phyloP scores from a whole-genome alignment of 1,284 basidiomycete species.

The Leccinum griseonigrum region DNA sequence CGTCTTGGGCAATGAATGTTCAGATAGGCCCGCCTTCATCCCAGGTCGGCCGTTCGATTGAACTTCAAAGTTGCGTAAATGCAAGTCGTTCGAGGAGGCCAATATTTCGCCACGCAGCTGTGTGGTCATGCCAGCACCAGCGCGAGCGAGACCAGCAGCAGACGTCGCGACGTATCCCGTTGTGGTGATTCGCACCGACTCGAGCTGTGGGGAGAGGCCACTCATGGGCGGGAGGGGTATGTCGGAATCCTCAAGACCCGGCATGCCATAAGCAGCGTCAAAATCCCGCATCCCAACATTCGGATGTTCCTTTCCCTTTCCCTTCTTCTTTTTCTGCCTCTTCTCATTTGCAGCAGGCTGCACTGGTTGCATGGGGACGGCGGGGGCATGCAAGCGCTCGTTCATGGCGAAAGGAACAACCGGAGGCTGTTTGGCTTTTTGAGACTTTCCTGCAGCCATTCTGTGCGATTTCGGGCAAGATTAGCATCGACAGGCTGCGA shows the following conservation, averaged over 20 bases:
- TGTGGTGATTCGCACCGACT: slow-evolving; percentile 48
- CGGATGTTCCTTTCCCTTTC: slow-evolving; percentile 37
- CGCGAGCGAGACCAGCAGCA: slow-evolving; percentile 32
- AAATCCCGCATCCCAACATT: slow-evolving; percentile 20
- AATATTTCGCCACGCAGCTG: slow-evolving; percentile 50
- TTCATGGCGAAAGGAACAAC: slow-evolving; percentile 7
- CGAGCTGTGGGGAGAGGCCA: slow-evolving; percentile 44
- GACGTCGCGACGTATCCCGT: slow-evolving; percentile 44
- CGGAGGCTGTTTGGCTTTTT: slow-evolving; percentile 25
- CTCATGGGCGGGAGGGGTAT: slow-evolving; percentile 25
- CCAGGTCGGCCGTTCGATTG: slow-evolving; percentile 37
- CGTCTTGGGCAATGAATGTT: slow-evolving; percentile 21
- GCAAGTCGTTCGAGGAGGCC: slow-evolving; percentile 53
- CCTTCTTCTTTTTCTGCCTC: slow-evolving; percentile 50
- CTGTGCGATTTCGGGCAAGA: slow-evolving; percentile 19
- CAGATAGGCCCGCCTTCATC: slow-evolving; percentile 16
- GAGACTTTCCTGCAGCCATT: slow-evolving; percentile 30
- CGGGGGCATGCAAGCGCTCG: slow-evolving; percentile 8
- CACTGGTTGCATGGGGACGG: slow-evolving; percentile 7
- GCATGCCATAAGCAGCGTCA: slow-evolving; percentile 26
- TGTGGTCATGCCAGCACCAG: slow-evolving; percentile 34
- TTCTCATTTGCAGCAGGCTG: slow-evolving; percentile 24
- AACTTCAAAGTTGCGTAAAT: slow-evolving; percentile 52
- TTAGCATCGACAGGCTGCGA: slow-evolving; percentile 12
- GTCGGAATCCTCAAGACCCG: slow-evolving; percentile 24